Percentiles rank a stretch among this genome's conserved stretches.
Evolutionary conservation across 2,329 filamentous ascomycete species (phyloP).

Genomic region (Phialophora expanda): DNA sequence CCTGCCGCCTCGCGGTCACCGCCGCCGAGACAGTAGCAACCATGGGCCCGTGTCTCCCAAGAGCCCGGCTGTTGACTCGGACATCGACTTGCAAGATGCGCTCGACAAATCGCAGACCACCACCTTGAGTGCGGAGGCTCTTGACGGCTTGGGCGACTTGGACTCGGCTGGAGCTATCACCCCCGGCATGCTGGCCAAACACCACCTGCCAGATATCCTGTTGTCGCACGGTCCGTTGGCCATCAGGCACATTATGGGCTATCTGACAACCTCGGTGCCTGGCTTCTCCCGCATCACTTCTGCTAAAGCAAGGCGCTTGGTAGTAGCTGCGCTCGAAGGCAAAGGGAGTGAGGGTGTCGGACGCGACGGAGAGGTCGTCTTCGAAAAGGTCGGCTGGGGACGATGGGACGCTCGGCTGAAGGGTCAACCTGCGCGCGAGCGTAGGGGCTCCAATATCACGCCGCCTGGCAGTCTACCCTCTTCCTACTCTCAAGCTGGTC

Average conservation of each 20-base stretch:
- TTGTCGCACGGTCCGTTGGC: slow-evolving; percentile 87
- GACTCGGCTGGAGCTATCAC: slow-evolving; percentile 85
- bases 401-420: slow-evolving; percentile 85
- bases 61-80: slow-evolving; percentile 71
- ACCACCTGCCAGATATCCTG: slow-evolving; percentile 89
- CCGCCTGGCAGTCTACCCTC: slow-evolving; percentile 52
- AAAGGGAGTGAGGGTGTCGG: slow-evolving; percentile 63
- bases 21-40: slow-evolving; percentile 68
- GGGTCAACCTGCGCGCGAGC: slow-evolving; percentile 59
- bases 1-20: slow-evolving; percentile 79
- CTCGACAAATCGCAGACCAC: slow-evolving; percentile 56
- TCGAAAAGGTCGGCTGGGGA: slow-evolving; percentile 97
- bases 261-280: slow-evolving; percentile 89
- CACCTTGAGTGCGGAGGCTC: slow-evolving; percentile 51
- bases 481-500: slow-evolving; percentile 52
- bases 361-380: slow-evolving; percentile 64
- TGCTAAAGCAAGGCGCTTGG: slow-evolving; percentile 84
- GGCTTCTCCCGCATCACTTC: slow-evolving; percentile 85
- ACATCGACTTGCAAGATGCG: slow-evolving; percentile 80
- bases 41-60: slow-evolving; percentile 48
- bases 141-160: slow-evolving; percentile 58
- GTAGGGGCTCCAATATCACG: slow-evolving; percentile 39
- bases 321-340: slow-evolving; percentile 89
- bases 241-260: slow-evolving; percentile 93
- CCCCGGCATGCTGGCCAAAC: slow-evolving; percentile 80